These are phyloP conservation scores for Macrolepiota fuliginosa DNA, from an alignment of 768 basidiomycete species.

Conservation along the genomic window DNA sequence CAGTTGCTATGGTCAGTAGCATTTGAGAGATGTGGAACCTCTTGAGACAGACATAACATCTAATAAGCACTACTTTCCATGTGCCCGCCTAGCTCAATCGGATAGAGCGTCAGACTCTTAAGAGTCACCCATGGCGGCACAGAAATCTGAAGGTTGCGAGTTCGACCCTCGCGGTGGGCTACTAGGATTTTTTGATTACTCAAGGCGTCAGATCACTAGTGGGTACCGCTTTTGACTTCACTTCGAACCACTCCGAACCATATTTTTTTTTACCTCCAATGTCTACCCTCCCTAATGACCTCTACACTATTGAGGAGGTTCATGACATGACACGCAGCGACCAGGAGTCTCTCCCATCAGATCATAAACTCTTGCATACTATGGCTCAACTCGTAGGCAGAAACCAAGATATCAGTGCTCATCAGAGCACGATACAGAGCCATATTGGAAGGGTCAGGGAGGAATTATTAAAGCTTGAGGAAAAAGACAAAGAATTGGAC, in stretches of 20 bases:
- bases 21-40: neutral
- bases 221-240: no score
- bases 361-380: neutral
- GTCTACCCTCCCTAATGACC: neutral
- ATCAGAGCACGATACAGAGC: neutral
- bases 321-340: neutral
- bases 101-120: conserved; percentile 48
- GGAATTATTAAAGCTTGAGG: neutral
- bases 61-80: neutral
- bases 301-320: neutral
- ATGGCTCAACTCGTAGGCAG: neutral
- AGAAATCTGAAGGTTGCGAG: conserved; percentile 55
- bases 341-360: neutral
- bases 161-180: conserved; percentile 85
- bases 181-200: conserved; percentile 15
- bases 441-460: neutral
- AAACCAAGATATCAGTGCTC: neutral
- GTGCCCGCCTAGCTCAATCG: conserved; percentile 41
- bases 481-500: neutral
- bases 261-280: neutral
- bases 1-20: neutral
- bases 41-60: neutral
- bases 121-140: neutral
- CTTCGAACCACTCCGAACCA: neutral
- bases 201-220: no score